These are phyloP conservation scores for Choiromyces venosus DNA, from an alignment of 495 filamentous ascomycete species.

Conservation along the genomic window DNA sequence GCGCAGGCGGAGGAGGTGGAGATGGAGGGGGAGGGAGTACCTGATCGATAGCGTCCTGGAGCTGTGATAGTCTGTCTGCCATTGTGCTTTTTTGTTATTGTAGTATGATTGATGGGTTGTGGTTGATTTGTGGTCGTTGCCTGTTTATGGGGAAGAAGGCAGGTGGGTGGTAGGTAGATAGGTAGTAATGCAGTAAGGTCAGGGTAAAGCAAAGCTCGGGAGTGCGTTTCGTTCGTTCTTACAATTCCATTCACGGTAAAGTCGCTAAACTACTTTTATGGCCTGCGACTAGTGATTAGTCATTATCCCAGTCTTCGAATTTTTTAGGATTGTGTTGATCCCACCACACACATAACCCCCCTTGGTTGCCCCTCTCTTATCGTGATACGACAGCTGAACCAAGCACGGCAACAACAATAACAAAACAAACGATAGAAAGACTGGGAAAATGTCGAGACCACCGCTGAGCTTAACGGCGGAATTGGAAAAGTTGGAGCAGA, in stretches of 20 bases:
- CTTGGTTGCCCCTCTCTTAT: background rate
- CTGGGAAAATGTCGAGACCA: constrained; percentile 10
- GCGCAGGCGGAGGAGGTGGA: background rate
- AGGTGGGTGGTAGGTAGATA: background rate
- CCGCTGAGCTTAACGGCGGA: constrained; percentile 84
- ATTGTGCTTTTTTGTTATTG: constrained; percentile 49
- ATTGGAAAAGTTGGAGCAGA: constrained; percentile 92
- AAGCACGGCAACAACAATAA: too few relatives aligned
- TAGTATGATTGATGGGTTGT: constrained; percentile 5
- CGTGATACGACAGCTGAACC: background rate
- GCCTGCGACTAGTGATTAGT: background rate
- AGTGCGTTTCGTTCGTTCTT: background rate
- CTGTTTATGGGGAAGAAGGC: background rate
- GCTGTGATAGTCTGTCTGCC: constrained; percentile 86
- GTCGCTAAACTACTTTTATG: background rate
- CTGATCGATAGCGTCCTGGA: constrained; percentile 92
- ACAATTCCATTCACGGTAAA: background rate
- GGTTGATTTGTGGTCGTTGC: background rate
- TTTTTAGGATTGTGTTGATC: background rate
- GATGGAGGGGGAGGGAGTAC: constrained; percentile 45
- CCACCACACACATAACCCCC: background rate
- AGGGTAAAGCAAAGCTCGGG: background rate
- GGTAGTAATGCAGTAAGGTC: background rate
- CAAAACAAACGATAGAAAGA: background rate
- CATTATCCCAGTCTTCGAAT: background rate